Percentiles rank a stretch among this genome's conserved stretches.
phyloP scores from a whole-genome alignment of 169 alveolate genomes.

The Theileria annulata region DNA sequence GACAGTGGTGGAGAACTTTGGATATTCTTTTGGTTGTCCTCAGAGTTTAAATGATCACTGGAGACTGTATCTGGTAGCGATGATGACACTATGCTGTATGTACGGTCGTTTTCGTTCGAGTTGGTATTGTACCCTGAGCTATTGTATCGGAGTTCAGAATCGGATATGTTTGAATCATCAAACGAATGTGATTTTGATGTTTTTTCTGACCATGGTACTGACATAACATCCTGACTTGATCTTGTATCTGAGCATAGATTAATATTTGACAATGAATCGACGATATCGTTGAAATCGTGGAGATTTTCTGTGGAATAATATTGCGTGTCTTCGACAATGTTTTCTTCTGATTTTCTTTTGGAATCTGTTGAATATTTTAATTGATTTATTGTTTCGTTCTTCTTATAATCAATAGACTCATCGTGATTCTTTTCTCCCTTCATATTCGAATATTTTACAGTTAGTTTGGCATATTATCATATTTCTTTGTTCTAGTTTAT shows the following conservation, averaged over 20 bases:
- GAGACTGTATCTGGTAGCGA: neutral
- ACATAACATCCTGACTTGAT: neutral
- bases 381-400: neutral
- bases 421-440: neutral
- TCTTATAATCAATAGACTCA: neutral
- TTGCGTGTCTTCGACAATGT: neutral
- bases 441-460: slow-evolving; percentile 9
- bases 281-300: neutral
- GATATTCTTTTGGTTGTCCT: neutral
- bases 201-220: neutral
- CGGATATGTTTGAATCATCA: neutral
- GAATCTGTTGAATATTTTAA: slow-evolving; percentile 8
- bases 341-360: neutral
- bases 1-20: neutral
- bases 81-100: neutral
- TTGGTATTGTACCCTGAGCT: neutral
- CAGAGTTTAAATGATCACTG: neutral
- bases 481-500: neutral
- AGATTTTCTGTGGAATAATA: neutral
- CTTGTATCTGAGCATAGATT: neutral
- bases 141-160: neutral
- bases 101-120: slow-evolving; percentile 6
- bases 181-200: neutral
- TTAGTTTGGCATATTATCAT: neutral
- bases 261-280: slow-evolving; percentile 2